These are phyloP conservation scores for Fragilaria radians DNA, from an alignment of 108 stramenopile genomes.

Conservation along the genomic window DNA sequence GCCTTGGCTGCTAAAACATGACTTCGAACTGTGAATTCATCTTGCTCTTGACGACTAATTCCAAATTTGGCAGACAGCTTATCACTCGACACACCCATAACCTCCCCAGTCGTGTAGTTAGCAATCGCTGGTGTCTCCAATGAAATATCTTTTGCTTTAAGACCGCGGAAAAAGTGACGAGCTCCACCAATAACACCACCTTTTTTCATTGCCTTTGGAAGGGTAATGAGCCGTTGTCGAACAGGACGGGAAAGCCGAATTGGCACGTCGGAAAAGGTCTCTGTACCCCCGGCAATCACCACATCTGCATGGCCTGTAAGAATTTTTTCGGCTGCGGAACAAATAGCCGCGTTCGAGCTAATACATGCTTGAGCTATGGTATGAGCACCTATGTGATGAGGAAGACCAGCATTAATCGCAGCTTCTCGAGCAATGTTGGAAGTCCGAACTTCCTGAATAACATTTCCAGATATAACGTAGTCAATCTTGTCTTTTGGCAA, in stretches of 20 bases:
- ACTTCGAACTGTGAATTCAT: slow-evolving; percentile 89
- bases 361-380: slow-evolving; percentile 98
- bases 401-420: slow-evolving; percentile 94
- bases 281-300: slow-evolving; percentile 91
- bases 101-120: slow-evolving; percentile 98
- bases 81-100: slow-evolving; percentile 97
- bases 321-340: slow-evolving; percentile 91
- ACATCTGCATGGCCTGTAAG: slow-evolving; percentile 86
- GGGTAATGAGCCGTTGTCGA: slow-evolving; percentile 88
- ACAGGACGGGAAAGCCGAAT: slow-evolving; percentile 86
- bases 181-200: slow-evolving; percentile 74
- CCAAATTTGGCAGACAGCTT: slow-evolving; percentile 93
- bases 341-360: slow-evolving; percentile 92
- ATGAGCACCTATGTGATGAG: slow-evolving; percentile 83
- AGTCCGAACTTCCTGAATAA: slow-evolving; percentile 91
- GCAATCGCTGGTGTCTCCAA: slow-evolving; percentile 97
- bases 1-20: slow-evolving; percentile 89
- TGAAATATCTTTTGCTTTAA: slow-evolving; percentile 83
- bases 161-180: slow-evolving; percentile 81
- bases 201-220: slow-evolving; percentile 95
- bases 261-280: slow-evolving; percentile 96
- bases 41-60: slow-evolving; percentile 89
- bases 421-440: slow-evolving; percentile 95
- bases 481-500: slow-evolving; percentile 84
- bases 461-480: slow-evolving; percentile 92